Evolutionary conservation across 495 filamentous ascomycete species (phyloP), one percentile per base, ranked within the genome.

Genomic region (Trichoderma asperelloides): DNA sequence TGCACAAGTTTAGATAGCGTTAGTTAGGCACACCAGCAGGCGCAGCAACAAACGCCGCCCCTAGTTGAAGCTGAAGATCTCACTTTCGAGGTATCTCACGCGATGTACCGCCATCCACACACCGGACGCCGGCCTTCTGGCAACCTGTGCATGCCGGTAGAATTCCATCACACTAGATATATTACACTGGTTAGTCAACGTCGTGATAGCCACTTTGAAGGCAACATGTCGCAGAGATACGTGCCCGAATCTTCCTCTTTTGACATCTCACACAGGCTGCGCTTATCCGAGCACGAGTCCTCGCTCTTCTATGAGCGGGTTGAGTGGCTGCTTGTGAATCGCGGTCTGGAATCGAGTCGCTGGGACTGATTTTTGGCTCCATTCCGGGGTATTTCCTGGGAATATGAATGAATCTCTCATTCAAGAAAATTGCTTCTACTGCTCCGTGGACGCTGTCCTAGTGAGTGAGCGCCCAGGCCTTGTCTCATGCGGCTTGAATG

Each of bases 11-110:
- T 51, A 9, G 2, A 51, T 21, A 60, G 28, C 0, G 12, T 60
- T 60, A 30, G 55, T 13, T 2, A 0, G 4, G 9, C 8, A 25
- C 11, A 57, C 21, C 16, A 12, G n/a, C 4, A 55, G 12, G 49
- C 49, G n/a, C 41, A 6, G 12, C 13, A 23, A 25, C 49, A 55
- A 21, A 11, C 5, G n/a, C 49, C 21, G 16, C 11, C 23, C 33
- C 5, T 37, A 37, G 33, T 37, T 37, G 33, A 37, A 60, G 11
- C 25, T 9, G 25, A 11, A 23, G 13, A 3, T 30, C 55, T 60
- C 28, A 60, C 55, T 60, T 60, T 60, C 55, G 55, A 30, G 55
- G 55, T 60, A 60, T 60, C 6, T 60, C 55, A 60, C 55, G 55
- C 7, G 55, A 60, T 7, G 55, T 60, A 25, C 55, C 55, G 23